phyloP scores from a whole-genome alignment of 139 green algal species.

The Picochlorum sp. region DNA sequence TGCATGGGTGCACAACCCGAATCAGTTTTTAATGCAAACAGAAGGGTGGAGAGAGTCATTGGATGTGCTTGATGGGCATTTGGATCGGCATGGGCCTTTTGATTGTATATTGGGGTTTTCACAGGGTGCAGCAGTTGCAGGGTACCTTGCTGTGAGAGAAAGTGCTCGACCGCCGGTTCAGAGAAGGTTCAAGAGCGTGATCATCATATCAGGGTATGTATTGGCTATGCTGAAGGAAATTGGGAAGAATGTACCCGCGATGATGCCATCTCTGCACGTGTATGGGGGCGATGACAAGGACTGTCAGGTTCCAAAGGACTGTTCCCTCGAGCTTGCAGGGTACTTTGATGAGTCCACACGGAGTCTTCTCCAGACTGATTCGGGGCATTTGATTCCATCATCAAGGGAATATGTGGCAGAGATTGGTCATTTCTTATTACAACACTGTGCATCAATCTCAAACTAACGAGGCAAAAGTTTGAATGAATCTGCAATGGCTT shows the following conservation, averaged over 20 bases:
- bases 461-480: slow-evolving; percentile 9
- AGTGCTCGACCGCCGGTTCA: slow-evolving; percentile 18
- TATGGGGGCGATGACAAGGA: slow-evolving; percentile 15
- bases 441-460: neutral
- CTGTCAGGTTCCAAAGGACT: slow-evolving; percentile 11
- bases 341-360: slow-evolving; percentile 12
- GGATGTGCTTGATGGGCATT: too few species aligned
- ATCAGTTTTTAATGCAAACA: too few species aligned
- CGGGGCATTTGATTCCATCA: slow-evolving; percentile 30
- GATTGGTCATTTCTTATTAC: slow-evolving; percentile 3
- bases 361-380: slow-evolving; percentile 14
- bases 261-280: slow-evolving; percentile 35
- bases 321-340: slow-evolving; percentile 7
- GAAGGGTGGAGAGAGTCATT: too few species aligned
- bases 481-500: slow-evolving; percentile 14
- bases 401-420: slow-evolving; percentile 1
- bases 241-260: neutral
- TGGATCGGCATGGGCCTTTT: slow-evolving; percentile 45
- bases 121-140: slow-evolving; percentile 49
- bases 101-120: slow-evolving; percentile 82
- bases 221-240: slow-evolving; percentile 12
- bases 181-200: slow-evolving; percentile 16
- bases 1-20: too few species aligned
- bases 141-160: slow-evolving; percentile 25
- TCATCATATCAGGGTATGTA: slow-evolving; percentile 30